Percentiles rank a stretch among this genome's conserved stretches.
Conservation (phyloP, 805 yeast species). For the Torulaspora franciscae region DNA sequence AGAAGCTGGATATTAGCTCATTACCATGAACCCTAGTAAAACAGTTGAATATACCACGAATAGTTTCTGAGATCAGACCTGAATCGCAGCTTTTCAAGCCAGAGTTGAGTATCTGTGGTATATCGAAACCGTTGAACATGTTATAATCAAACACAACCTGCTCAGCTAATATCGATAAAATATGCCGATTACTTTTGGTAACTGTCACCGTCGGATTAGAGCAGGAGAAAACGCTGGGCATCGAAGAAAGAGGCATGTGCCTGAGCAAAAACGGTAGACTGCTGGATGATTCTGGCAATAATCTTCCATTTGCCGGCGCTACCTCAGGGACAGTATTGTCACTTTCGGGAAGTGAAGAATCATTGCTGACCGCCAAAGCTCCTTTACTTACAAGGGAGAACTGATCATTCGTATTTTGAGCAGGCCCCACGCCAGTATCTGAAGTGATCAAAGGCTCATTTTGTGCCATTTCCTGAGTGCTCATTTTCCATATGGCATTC, state of each 20-base stretch:
- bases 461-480: constrained; percentile 19
- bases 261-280: constrained; percentile 65
- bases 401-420: constrained; percentile 3
- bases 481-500: constrained; percentile 28
- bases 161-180: constrained; percentile 30
- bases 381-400: background rate
- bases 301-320: constrained; percentile 13
- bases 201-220: constrained; percentile 23
- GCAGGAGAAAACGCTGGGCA: constrained; percentile 48
- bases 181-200: constrained; percentile 15
- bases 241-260: constrained; percentile 55
- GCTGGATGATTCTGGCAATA: constrained; percentile 40
- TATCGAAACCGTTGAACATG: constrained; percentile 46
- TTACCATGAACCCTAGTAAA: constrained; percentile 29
- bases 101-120: constrained; percentile 49
- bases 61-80: constrained; percentile 24
- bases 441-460: constrained; percentile 16
- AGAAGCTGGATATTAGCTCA: constrained; percentile 26
- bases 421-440: constrained; percentile 2
- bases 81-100: constrained; percentile 17
- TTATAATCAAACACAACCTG: constrained; percentile 39
- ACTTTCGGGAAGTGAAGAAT: constrained; percentile 12
- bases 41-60: constrained; percentile 20
- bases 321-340: constrained; percentile 19
- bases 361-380: background rate